Evolutionary conservation across 306 rosid genomes (phyloP), one percentile per base, ranked within the genome.

Genomic region (Rosa rugosa): DNA sequence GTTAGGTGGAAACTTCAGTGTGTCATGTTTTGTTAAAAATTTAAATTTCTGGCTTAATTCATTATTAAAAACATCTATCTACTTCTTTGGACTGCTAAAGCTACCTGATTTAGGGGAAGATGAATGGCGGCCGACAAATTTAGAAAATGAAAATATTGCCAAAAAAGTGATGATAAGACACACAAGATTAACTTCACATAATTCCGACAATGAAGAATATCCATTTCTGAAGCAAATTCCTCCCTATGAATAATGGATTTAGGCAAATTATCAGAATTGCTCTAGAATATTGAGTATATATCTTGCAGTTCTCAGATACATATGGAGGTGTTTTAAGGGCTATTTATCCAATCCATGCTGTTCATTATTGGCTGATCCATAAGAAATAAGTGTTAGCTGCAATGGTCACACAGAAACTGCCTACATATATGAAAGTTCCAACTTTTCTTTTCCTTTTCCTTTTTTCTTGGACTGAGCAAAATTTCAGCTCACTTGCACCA

Each of bases 381-480:
- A 17, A 86, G 67, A 85, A 83, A 84, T 83, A 82, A 72, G 75
- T 80, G 64, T 0, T 31, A 22, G 78, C 73, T 59, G 73, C 71
- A 84, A 77, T 57, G 83, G 79, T 77, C 73, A 72, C 75, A 71
- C 71, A 83, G 53, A 82, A 72, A 80, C 88, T 83, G 77, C 83
- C 88, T 78, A 25, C 53, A 40, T 31, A 31, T 31, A 31, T 18
- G 22, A 87, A 53, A 81, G 75, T 83, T 83, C 77, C 75, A 65
- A 75, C 71, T 82, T 53, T 20, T 79, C 53, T 42, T 42, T 68
- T 68, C 51, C 25, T 23, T 54, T 73, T 22, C 44, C 16, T 13
- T 8, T 22, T 74, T 22, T 41, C 45, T 25, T n/a, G 50, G 40
- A 3, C 12, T 22, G 64, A 42, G 78, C 12, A 23, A 57, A 25